Evolutionary conservation across 2,329 filamentous ascomycete genomes (phyloP).

Genomic region (Diaporthe ilicicola): DNA sequence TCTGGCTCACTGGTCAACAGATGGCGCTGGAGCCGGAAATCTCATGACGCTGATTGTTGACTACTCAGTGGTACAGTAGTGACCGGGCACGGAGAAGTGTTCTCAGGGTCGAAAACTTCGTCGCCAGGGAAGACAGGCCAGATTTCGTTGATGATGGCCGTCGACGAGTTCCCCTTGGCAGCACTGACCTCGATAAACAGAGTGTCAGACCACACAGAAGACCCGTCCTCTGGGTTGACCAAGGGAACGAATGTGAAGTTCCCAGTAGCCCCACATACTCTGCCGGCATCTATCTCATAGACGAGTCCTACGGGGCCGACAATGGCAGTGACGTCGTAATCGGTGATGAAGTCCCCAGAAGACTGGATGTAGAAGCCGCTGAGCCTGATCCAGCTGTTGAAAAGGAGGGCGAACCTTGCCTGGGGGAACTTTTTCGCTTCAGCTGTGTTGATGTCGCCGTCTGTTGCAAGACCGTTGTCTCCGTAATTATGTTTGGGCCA

Average conservation of each 20-base stretch:
- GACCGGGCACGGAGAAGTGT: neutral
- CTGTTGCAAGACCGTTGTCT: neutral
- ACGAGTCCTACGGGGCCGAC: neutral
- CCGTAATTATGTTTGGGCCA: neutral
- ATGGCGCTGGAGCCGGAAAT: too few species aligned
- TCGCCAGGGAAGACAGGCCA: slow-evolving; percentile 2
- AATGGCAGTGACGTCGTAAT: neutral
- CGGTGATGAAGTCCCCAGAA: neutral
- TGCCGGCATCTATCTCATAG: neutral
- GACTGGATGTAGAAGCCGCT: neutral
- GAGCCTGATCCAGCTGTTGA: neutral
- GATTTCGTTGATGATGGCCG: neutral
- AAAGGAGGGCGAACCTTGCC: neutral
- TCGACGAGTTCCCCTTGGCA: neutral
- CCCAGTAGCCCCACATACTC: neutral
- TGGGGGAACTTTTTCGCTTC: neutral
- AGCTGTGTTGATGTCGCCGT: neutral
- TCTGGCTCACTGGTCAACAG: too few species aligned
- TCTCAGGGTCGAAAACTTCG: neutral
- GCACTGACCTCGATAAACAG: neutral
- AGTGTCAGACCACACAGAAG: neutral
- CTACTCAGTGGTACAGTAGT: neutral
- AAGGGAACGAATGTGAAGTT: neutral
- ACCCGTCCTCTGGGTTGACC: neutral
- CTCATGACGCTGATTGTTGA: neutral